Evolutionary conservation across 129 eudicot species (phyloP), one percentile per base, ranked within the genome.

Genomic region (Helichrysum umbraculigerum): DNA sequence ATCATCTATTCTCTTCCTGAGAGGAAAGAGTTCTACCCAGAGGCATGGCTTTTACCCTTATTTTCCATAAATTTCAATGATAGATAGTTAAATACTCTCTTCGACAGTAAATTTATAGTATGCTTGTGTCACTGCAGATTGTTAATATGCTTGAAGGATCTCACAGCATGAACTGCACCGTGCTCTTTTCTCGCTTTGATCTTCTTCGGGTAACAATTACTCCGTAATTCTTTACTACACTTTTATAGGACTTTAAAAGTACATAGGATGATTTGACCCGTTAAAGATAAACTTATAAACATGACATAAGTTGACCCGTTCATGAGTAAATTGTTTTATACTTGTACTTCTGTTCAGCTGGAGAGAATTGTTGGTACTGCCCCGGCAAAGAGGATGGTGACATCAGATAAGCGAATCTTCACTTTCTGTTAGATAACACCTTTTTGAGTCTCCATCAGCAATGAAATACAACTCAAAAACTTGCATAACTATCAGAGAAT

Each of bases 91-190:
- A 28, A 41, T 30, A 4, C 12, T 52, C 19, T 50, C 50, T 57
- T 54, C 59, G 25, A 19, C 6, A 10, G 11, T 8, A 6, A 54
- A 3, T 0, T 57, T 12, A 34, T 50, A 6, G 28, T 25, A 25
- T 25, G 16, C 10, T 9, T 39, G 12, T 54, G 32, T 58, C n/a
- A 34, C 52, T 83, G 87, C 87, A 94, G 99, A 79, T 94, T 75
- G 92, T 94, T 52, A 94, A 94, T 84, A 87, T 91, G 92, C 93
- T 94, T 50, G 87, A 86, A 82, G 97, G 84, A 70, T 94, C 97
- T 17, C 71, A 81, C 73, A 81, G 73, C 89, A 86, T 93, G 98
- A 82, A 85, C 20, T 83, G 89, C 79, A 91, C 86, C 15, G 96
- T 91, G 41, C 89, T 94, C 58, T 94, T 88, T 76, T 87, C 90